Percentiles rank a stretch among this genome's conserved stretches.
Conservation (phyloP, 2,329 filamentous ascomycete genomes). For the Bipolaris sorokiniana region DNA sequence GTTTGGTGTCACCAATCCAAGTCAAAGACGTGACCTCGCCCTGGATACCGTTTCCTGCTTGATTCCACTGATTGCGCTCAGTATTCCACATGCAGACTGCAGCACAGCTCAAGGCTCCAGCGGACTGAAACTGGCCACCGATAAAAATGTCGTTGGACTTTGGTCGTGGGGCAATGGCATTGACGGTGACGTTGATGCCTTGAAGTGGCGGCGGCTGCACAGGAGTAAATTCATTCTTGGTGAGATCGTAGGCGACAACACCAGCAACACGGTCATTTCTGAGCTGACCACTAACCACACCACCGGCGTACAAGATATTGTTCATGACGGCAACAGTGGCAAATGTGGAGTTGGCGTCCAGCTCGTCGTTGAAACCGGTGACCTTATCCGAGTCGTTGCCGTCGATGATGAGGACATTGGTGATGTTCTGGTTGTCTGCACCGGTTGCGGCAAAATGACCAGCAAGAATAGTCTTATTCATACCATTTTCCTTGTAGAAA, state of each 20-base stretch:
- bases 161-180: conserved; percentile 75
- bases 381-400: conserved; percentile 70
- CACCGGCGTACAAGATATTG: conserved; percentile 77
- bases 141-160: conserved; percentile 79
- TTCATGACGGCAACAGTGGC: conserved; percentile 63
- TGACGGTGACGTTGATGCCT: conserved; percentile 74
- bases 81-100: conserved; percentile 82
- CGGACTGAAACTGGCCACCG: conserved; percentile 81
- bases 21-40: conserved; percentile 75
- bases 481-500: conserved; percentile 72
- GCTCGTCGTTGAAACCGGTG: conserved; percentile 69
- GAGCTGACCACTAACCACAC: conserved; percentile 74
- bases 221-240: conserved; percentile 63
- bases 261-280: conserved; percentile 70
- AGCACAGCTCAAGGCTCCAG: conserved; percentile 81
- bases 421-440: conserved; percentile 71
- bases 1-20: conserved; percentile 74
- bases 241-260: conserved; percentile 79
- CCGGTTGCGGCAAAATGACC: conserved; percentile 81
- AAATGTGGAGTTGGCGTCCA: conserved; percentile 77
- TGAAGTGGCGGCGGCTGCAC: conserved; percentile 77
- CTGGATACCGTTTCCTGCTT: conserved; percentile 72
- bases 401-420: conserved; percentile 85
- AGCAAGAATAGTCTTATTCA: conserved; percentile 85
- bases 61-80: conserved; percentile 74